phyloP scores from a whole-genome alignment of 108 stramenopile genomes.

The Fragilaria crotonensis region DNA sequence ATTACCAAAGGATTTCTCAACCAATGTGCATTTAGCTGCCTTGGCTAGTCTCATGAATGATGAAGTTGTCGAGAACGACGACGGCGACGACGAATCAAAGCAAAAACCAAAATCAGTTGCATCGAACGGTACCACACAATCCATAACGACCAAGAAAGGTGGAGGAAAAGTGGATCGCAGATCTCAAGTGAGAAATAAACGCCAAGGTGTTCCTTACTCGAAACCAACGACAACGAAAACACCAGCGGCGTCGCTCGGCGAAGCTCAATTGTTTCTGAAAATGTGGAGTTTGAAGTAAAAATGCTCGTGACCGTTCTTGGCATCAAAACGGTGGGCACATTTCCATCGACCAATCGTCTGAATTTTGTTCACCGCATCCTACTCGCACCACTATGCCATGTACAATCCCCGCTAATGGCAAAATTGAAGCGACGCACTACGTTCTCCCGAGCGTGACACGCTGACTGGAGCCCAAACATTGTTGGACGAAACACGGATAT shows the following conservation, averaged over 20 bases:
- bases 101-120: background rate
- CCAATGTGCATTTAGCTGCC: slow-evolving; percentile 57
- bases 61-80: slow-evolving; percentile 19
- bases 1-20: slow-evolving; percentile 49
- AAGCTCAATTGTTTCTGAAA: slow-evolving; percentile 72
- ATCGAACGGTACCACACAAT: background rate
- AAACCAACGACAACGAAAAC: slow-evolving; percentile 8
- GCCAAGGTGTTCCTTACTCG: background rate
- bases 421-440: too few relatives aligned
- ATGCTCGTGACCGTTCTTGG: too few relatives aligned
- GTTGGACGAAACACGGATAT: too few relatives aligned
- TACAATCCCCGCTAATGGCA: too few relatives aligned
- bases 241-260: slow-evolving; percentile 36
- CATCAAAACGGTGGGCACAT: too few relatives aligned
- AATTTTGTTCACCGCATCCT: too few relatives aligned
- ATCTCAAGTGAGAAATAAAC: background rate
- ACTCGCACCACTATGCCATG: too few relatives aligned
- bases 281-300: slow-evolving; percentile 71
- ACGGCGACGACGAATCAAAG: slow-evolving; percentile 1
- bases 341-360: too few relatives aligned
- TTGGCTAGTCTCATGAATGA: slow-evolving; percentile 61
- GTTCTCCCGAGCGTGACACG: too few relatives aligned
- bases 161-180: slow-evolving; percentile 15
- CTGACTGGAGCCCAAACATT: too few relatives aligned
- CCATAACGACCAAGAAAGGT: background rate